Conservation (phyloP, 2,329 filamentous ascomycete genomes). For the Aspergillus sp. region DNA sequence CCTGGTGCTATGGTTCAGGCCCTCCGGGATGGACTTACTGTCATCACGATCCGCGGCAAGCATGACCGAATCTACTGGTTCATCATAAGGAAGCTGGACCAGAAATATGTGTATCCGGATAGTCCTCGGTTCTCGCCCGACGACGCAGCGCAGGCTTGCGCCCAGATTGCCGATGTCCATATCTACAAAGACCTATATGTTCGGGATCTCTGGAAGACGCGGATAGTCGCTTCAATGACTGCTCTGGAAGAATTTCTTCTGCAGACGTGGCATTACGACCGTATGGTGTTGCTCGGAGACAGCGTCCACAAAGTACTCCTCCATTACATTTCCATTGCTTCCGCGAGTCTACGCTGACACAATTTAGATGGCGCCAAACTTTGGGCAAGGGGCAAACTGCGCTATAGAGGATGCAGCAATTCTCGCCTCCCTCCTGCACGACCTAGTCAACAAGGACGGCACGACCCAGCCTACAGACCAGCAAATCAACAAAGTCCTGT, state of each 20-base stretch:
- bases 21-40: conserved; percentile 13
- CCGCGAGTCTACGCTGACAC: neutral
- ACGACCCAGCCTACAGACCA: neutral
- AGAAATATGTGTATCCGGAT: conserved; percentile 20
- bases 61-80: conserved; percentile 27
- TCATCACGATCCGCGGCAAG: conserved; percentile 21
- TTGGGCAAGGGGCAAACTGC: conserved; percentile 43
- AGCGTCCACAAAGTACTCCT: conserved; percentile 25
- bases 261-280: conserved; percentile 22
- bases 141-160: conserved; percentile 16
- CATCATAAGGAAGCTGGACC: conserved; percentile 23
- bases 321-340: neutral
- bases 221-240: conserved; percentile 16
- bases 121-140: conserved; percentile 21
- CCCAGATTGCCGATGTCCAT: conserved; percentile 6
- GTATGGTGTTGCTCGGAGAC: conserved; percentile 27
- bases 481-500: conserved; percentile 6
- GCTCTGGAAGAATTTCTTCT: conserved; percentile 26
- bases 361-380: conserved; percentile 32
- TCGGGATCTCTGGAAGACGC: conserved; percentile 23
- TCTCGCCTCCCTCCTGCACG: conserved; percentile 31
- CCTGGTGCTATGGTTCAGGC: conserved; percentile 19
- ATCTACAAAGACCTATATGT: conserved; percentile 19
- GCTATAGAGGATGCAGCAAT: conserved; percentile 41
- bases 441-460: neutral